Evolutionary conservation across 768 basidiomycete genomes (phyloP), one percentile per base, ranked within the genome.

Genomic region (Chalciporus chontae): DNA sequence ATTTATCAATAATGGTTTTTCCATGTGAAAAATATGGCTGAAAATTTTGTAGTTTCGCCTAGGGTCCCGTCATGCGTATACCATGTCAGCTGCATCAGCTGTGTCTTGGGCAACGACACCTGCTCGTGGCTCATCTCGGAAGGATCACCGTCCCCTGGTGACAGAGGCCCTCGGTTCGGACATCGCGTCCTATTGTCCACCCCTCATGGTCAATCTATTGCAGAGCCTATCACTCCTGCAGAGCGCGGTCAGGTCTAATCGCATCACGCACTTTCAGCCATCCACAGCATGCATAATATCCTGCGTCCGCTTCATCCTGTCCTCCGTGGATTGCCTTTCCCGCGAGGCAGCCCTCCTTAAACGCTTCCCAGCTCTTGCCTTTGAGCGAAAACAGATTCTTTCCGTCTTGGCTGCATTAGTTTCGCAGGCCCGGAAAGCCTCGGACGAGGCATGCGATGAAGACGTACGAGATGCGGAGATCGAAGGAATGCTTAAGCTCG

Each of bases 211-310:
- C 11, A 87, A 91, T 13, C 79, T 97, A 41, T 74, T 90, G 7
- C 92, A 94, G 56, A 89, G 88, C 13, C 74, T 97, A 36, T 85
- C 87, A 8, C 76, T 97, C 38, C 77, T 99, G 19, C 88, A 94
- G 61, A 87, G 79, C 48, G 90, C 94, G 5, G 92, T 93, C 17
- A 77, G 82, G 38, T 75, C 81, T n/a, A 84, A 84, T 58, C 83
- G 90, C 40, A 70, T 81, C 23, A 71, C 84, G 3, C 95, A 98
- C 69, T 94, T 92, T 60, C 91, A 94, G 61, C 94, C 95, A 6
- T 87, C 93, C 3, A 91, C 94, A 0, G 94, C 94, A 13, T 94
- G 85, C 68, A 87, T 98, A 52, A 94, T 99, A 57, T 93, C 92
- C 11, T 91, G 90, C 47, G 92, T 98, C 41, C 87, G 94, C 27